Evolutionary conservation across 2,329 filamentous ascomycete genomes (phyloP).

Genomic region (Exutisphaerella laricina): DNA sequence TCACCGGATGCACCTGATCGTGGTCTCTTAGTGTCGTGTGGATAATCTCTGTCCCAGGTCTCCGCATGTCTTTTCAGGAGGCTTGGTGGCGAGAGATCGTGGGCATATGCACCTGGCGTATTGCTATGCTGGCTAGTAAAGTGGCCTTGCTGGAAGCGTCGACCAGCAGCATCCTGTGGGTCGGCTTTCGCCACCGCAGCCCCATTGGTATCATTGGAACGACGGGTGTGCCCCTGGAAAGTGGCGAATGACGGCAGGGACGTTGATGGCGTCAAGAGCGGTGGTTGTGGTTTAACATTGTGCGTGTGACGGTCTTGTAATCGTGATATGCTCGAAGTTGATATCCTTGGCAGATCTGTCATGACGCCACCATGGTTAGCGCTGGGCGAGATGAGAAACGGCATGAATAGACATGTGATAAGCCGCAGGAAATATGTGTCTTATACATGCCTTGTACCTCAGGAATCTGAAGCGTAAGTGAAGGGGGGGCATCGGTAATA

Average conservation of each 20-base stretch:
- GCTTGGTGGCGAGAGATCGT: slow-evolving; percentile 12
- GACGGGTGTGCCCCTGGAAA: slow-evolving; percentile 18
- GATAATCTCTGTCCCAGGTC: slow-evolving; percentile 17
- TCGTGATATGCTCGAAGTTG: slow-evolving; percentile 6
- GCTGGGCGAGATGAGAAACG: slow-evolving; percentile 3
- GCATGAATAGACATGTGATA: slow-evolving; percentile 12
- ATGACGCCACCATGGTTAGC: slow-evolving; percentile 16
- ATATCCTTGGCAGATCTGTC: slow-evolving; percentile 17
- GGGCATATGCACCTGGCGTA: not conserved
- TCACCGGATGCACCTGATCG: slow-evolving; percentile 18
- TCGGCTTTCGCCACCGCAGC: too few species aligned
- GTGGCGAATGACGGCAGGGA: slow-evolving; percentile 27
- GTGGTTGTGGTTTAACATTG: not conserved
- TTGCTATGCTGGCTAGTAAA: not conserved
- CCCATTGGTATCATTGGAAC: slow-evolving; percentile 11
- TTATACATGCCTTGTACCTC: slow-evolving; percentile 20
- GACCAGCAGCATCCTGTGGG: slow-evolving; percentile 15
- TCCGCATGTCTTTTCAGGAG: slow-evolving; percentile 19
- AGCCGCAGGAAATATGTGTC: slow-evolving; percentile 4
- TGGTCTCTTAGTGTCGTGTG: slow-evolving; percentile 17
- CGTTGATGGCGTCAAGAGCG: slow-evolving; percentile 11
- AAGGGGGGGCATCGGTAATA: slow-evolving; percentile 10
- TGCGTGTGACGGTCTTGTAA: slow-evolving; percentile 5
- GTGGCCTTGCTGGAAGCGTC: slow-evolving; percentile 3
- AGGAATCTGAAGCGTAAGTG: slow-evolving; percentile 23